Evolutionary conservation across 805 yeast genomes (phyloP).

Genomic region (Cyberlindnera maritima): DNA sequence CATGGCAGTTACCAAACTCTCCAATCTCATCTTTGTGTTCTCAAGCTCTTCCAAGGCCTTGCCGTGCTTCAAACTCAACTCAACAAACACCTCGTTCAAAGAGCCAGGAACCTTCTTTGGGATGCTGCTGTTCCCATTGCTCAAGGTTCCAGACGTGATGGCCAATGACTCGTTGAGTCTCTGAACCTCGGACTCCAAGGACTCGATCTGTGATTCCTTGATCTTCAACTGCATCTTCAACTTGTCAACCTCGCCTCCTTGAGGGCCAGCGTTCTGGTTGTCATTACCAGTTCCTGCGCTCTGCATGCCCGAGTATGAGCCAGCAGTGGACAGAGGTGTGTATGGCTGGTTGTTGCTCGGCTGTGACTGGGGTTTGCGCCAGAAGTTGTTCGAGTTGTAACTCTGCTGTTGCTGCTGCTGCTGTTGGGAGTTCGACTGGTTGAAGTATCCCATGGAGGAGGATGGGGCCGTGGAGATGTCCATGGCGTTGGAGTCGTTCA

Average conservation of each 20-base stretch:
- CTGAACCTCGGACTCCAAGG: slow-evolving; percentile 43
- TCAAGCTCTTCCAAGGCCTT: slow-evolving; percentile 50
- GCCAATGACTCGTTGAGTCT: slow-evolving; percentile 31
- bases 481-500: slow-evolving; percentile 10
- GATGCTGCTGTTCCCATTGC: not conserved
- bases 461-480: slow-evolving; percentile 19
- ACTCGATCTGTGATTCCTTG: slow-evolving; percentile 50
- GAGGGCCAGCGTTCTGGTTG: not conserved
- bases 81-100: slow-evolving; percentile 45
- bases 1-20: slow-evolving; percentile 56
- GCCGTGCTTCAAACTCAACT: slow-evolving; percentile 45
- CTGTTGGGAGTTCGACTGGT: slow-evolving; percentile 9
- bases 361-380: slow-evolving; percentile 13
- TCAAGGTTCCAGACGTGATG: not conserved
- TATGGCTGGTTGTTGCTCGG: not conserved
- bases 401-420: slow-evolving; percentile 7
- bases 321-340: slow-evolving; percentile 4
- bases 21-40: slow-evolving; percentile 62
- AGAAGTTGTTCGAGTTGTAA: slow-evolving; percentile 10
- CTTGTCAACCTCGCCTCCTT: slow-evolving; percentile 32
- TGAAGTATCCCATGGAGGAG: slow-evolving; percentile 8
- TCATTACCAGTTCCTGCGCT: not conserved
- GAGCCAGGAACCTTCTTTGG: slow-evolving; percentile 36
- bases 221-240: slow-evolving; percentile 50
- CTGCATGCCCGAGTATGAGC: not conserved